Evolutionary conservation across 2,329 filamentous ascomycete genomes (phyloP).

Genomic region (Penicillium thymicola): DNA sequence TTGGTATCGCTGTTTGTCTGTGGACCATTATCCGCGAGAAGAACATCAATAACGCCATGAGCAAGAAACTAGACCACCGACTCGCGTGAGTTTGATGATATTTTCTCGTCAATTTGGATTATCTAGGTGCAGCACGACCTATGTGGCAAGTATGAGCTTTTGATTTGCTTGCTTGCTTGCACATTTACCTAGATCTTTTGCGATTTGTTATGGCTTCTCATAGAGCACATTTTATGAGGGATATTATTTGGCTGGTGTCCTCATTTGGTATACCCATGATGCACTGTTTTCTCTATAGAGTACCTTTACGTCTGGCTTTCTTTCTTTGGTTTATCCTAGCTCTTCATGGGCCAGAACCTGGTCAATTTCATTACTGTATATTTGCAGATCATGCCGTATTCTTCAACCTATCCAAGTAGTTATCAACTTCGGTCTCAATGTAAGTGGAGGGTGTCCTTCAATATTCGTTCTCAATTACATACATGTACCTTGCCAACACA

Average conservation of each 20-base stretch:
- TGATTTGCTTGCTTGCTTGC: not conserved
- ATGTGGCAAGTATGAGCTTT: not conserved
- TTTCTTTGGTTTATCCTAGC: not conserved
- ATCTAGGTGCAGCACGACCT: not conserved
- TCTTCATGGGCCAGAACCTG: not conserved
- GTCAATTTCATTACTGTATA: not conserved
- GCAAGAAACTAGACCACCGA: conserved; percentile 32
- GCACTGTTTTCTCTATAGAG: conserved; percentile 12
- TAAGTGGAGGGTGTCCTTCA: not conserved
- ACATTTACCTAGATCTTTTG: not conserved
- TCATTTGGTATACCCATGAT: conserved; percentile 5
- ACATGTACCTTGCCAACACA: too few relatives aligned
- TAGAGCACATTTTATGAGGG: conserved; percentile 7
- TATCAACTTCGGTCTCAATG: not conserved
- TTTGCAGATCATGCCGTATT: not conserved
- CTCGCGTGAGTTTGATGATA: conserved; percentile 24
- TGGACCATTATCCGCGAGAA: conserved; percentile 48
- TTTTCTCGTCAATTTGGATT: not conserved
- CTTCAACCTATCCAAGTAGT: not conserved
- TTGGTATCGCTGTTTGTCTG: conserved; percentile 67
- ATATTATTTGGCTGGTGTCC: conserved; percentile 5
- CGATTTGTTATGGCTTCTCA: not conserved
- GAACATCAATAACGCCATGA: conserved; percentile 24
- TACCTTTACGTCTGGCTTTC: conserved; percentile 8
- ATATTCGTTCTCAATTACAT: not conserved